phyloP scores from a whole-genome alignment of 305 asterid genomes.

The Fraxinus platypoda region DNA sequence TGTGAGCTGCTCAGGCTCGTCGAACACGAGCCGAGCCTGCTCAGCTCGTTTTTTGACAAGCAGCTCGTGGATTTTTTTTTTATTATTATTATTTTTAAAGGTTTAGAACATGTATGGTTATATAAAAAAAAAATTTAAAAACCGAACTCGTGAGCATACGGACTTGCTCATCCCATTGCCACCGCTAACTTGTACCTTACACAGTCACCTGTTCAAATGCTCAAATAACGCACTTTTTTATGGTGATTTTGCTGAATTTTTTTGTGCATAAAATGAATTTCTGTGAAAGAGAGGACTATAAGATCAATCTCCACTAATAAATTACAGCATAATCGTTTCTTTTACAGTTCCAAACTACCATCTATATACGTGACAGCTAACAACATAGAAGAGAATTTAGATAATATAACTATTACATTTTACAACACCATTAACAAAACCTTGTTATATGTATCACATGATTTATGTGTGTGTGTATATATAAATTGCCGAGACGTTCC shows the following conservation, averaged over 20 bases:
- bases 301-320: not conserved
- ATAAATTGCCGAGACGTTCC: not conserved
- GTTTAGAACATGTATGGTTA: too few relatives aligned
- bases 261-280: not conserved
- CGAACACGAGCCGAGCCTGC: too few relatives aligned
- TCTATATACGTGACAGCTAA: not conserved
- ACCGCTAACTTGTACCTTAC: not conserved
- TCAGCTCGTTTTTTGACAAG: too few relatives aligned
- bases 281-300: not conserved
- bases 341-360: slow-evolving; percentile 28
- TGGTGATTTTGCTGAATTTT: not conserved
- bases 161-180: too few relatives aligned
- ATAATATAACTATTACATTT: slow-evolving; percentile 16
- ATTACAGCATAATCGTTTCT: slow-evolving; percentile 16
- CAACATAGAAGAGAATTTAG: not conserved
- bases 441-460: slow-evolving; percentile 3
- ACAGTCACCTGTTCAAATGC: not conserved
- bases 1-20: too few relatives aligned
- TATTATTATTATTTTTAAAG: too few relatives aligned
- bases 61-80: too few relatives aligned
- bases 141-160: too few relatives aligned
- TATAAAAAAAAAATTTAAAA: too few relatives aligned
- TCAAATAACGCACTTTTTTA: not conserved
- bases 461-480: not conserved
- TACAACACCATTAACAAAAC: slow-evolving; percentile 22